These are phyloP conservation scores for Salix arbutifolia DNA, from an alignment of 345 rosid genomes.

Conservation along the genomic window DNA sequence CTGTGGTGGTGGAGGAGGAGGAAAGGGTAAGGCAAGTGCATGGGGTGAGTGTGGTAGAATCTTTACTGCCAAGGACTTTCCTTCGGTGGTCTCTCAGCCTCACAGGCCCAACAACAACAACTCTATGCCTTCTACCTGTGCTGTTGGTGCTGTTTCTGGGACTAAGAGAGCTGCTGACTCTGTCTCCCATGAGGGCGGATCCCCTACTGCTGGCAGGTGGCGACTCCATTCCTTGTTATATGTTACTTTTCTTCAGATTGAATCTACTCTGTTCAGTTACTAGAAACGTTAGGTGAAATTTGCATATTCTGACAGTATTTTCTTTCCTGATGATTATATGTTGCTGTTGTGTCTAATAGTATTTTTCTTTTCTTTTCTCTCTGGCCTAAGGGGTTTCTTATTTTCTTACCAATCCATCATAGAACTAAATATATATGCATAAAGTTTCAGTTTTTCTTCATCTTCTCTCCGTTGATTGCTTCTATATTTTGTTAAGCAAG, in stretches of 20 bases:
- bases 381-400: background rate
- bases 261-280: constrained; percentile 6
- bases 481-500: background rate
- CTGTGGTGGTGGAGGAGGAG: constrained; percentile 36
- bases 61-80: constrained; percentile 71
- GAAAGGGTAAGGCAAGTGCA: constrained; percentile 39
- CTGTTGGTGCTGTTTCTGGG: constrained; percentile 41
- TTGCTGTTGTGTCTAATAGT: background rate
- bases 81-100: constrained; percentile 35
- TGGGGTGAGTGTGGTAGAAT: constrained; percentile 80
- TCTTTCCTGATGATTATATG: background rate
- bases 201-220: constrained; percentile 64
- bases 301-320: background rate
- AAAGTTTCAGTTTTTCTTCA: background rate
- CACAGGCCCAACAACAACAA: constrained; percentile 15
- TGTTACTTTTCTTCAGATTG: background rate
- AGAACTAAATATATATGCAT: background rate
- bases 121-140: constrained; percentile 14
- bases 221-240: background rate
- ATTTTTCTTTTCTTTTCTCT: no score
- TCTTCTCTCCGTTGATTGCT: background rate
- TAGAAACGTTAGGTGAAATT: constrained; percentile 1
- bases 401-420: background rate
- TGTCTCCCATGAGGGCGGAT: constrained; percentile 49
- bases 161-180: constrained; percentile 71